A percentile compares a stretch with the other conserved stretches of the same genome.
Evolutionary conservation across 352 stramenopile species (phyloP).

Genomic region (Pseudoperonospora humuli): DNA sequence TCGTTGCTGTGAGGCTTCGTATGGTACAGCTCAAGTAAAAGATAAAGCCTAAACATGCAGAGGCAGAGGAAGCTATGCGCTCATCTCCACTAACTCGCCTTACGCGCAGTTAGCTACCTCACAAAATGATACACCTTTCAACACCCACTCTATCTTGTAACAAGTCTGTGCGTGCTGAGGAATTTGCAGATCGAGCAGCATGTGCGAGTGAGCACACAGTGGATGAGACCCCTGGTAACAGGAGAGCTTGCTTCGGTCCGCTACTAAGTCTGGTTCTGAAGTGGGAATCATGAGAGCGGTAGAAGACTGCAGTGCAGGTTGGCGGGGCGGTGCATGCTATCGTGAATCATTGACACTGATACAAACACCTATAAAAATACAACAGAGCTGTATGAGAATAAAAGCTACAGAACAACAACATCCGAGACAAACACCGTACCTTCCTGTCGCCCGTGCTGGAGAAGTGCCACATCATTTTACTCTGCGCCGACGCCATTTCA

Average conservation of each 20-base stretch:
- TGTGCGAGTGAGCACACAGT: not conserved
- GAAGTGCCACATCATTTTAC: conserved; percentile 83
- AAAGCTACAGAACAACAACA: not conserved
- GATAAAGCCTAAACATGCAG: conserved; percentile 26
- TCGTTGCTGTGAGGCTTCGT: conserved; percentile 17
- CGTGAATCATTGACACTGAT: conserved; percentile 78
- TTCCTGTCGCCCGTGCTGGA: conserved; percentile 62
- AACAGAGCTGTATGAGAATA: not conserved
- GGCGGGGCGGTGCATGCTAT: conserved; percentile 60
- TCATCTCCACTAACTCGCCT: conserved; percentile 10
- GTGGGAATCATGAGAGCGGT: conserved; percentile 47
- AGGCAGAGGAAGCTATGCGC: conserved; percentile 4
- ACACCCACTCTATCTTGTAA: not conserved
- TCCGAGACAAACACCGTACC: conserved; percentile 19
- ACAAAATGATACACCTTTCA: conserved; percentile 14
- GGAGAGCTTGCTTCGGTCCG: conserved; percentile 2
- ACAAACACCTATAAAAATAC: conserved; percentile 51
- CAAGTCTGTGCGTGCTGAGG: not conserved
- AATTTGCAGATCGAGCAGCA: conserved; percentile 6
- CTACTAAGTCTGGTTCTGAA: conserved; percentile 5
- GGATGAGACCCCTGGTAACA: conserved; percentile 5
- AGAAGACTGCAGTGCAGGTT: conserved; percentile 77
- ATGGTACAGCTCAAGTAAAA: conserved; percentile 41
- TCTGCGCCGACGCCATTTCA: conserved; percentile 69
- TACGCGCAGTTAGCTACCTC: conserved; percentile 3